Evolutionary conservation across 805 yeast species (phyloP).

Genomic region (Ogataea nonfermentans): DNA sequence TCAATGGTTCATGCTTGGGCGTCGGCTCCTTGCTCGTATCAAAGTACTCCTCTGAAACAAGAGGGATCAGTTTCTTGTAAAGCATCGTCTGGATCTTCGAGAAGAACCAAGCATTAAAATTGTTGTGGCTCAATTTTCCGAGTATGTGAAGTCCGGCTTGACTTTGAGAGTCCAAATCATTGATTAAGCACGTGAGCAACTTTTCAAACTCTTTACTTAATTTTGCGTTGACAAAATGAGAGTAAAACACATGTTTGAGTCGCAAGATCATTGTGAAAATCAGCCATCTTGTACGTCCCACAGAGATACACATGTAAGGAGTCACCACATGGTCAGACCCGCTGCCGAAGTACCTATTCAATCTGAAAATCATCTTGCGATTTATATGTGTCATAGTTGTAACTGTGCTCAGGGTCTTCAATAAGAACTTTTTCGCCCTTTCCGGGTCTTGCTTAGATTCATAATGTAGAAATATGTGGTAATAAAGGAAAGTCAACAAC

Average conservation of each 20-base stretch:
- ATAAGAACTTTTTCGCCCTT: slow-evolving; percentile 36
- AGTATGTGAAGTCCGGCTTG: slow-evolving; percentile 1
- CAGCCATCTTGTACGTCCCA: slow-evolving; percentile 13
- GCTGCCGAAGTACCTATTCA: slow-evolving; percentile 38
- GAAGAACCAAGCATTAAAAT: slow-evolving; percentile 24
- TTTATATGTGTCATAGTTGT: slow-evolving; percentile 37
- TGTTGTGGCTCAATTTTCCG: slow-evolving; percentile 15
- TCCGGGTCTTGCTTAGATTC: slow-evolving; percentile 31
- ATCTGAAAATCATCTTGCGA: slow-evolving; percentile 34
- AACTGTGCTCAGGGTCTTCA: slow-evolving; percentile 29
- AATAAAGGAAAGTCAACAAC: slow-evolving; percentile 33
- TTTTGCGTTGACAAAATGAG: slow-evolving; percentile 8
- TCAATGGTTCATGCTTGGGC: neutral
- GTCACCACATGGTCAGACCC: slow-evolving; percentile 42
- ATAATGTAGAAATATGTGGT: slow-evolving; percentile 40
- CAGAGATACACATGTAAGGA: slow-evolving; percentile 29
- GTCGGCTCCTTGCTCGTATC: slow-evolving; percentile 11
- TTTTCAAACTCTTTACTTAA: slow-evolving; percentile 10
- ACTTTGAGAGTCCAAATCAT: neutral
- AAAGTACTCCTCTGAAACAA: slow-evolving; percentile 3
- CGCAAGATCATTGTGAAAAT: slow-evolving; percentile 6
- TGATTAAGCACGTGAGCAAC: neutral
- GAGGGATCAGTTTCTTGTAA: slow-evolving; percentile 4
- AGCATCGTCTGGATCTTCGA: slow-evolving; percentile 17
- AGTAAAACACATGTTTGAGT: slow-evolving; percentile 15